Evolutionary conservation across 345 rosid species (phyloP).

Genomic region (Excoecaria agallocha): DNA sequence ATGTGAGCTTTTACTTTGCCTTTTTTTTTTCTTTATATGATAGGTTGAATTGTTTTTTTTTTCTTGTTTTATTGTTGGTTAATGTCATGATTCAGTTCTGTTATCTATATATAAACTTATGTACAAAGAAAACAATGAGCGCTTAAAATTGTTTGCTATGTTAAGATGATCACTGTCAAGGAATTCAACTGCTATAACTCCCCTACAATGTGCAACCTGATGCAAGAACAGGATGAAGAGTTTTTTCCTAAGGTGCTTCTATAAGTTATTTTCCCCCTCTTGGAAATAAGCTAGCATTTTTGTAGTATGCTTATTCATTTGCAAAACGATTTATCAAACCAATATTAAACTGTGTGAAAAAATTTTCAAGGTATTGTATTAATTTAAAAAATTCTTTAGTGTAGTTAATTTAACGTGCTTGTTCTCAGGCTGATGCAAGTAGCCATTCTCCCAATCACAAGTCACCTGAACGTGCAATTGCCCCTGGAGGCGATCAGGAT

Average conservation of each 20-base stretch:
- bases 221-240: background rate
- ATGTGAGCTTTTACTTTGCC: background rate
- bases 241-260: background rate
- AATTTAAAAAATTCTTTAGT: too few relatives aligned
- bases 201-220: slow-evolving; percentile 4
- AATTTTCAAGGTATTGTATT: too few relatives aligned
- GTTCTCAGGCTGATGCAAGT: background rate
- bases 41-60: background rate
- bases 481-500: background rate
- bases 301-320: too few relatives aligned
- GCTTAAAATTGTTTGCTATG: background rate
- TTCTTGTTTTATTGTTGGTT: background rate
- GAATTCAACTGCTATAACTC: background rate
- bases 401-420: background rate
- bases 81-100: background rate
- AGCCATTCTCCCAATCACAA: background rate
- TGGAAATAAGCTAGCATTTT: background rate
- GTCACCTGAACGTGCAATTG: background rate
- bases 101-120: background rate
- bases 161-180: background rate
- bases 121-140: background rate
- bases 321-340: too few relatives aligned
- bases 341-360: too few relatives aligned
- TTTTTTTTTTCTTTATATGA: background rate
- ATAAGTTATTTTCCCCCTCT: background rate